Conservation (phyloP, 2,329 filamentous ascomycete species). For the Aureobasidium musti region DNA sequence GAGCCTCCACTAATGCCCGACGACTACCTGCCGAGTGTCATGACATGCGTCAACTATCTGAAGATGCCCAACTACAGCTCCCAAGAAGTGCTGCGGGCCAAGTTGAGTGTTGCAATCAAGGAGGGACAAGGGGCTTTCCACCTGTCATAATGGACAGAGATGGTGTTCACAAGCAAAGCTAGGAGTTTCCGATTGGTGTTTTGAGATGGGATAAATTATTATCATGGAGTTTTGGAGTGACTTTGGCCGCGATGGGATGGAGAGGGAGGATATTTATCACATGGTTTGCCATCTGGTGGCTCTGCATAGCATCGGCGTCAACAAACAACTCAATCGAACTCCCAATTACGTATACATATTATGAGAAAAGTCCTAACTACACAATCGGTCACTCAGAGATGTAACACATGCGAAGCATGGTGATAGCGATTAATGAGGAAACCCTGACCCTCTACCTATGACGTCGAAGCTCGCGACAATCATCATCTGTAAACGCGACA, state of each 20-base stretch:
- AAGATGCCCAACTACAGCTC: conserved; percentile 93
- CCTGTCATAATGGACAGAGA: conserved; percentile 51
- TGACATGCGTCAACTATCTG: conserved; percentile 99
- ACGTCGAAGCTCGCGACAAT: neutral
- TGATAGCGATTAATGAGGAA: neutral
- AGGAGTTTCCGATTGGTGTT: neutral
- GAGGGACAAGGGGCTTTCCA: conserved; percentile 99
- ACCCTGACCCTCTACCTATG: neutral
- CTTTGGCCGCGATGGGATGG: neutral
- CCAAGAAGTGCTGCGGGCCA: conserved; percentile 72
- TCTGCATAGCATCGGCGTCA: conserved; percentile 25
- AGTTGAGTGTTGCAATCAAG: conserved; percentile 80
- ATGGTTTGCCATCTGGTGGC: conserved; percentile 11
- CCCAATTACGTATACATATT: neutral
- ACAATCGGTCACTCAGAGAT: neutral
- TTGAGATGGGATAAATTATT: neutral
- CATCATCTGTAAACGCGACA: neutral
- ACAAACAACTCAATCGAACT: neutral
- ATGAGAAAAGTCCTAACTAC: neutral
- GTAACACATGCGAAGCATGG: neutral
- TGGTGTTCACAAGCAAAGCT: neutral
- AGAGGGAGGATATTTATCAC: neutral
- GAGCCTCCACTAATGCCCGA: conserved; percentile 91
- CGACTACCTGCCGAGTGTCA: conserved; percentile 98
- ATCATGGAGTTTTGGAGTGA: conserved; percentile 1